Base-by-base conservation (phyloP, 768 basidiomycete genomes). In the Tylopilus felleus region DNA sequence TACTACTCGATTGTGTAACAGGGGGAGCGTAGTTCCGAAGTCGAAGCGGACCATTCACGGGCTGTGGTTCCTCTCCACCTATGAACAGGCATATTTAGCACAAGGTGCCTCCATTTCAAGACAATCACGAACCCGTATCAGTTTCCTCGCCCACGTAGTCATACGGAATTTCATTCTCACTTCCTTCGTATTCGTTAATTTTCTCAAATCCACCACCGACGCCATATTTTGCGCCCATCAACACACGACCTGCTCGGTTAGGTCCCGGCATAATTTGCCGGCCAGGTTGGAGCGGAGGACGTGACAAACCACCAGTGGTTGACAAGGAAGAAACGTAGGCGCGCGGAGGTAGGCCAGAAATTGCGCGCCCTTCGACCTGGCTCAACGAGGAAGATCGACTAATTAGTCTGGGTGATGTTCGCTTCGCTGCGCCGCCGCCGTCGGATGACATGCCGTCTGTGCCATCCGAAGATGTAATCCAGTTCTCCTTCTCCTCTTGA, bases 201-300 rank as follows among this genome's bases (percentile, higher is more conserved):
- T 78, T 76, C 58, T 82, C 81, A 46, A 80, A 73, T 27, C 72
- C 69, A 17, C 64, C 53, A 28, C 61, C 53, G 4, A 46, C 53
- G 35, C 72, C 69, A 41, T 69, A 71, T 56, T 73, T 71, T 41
- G 59, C 44, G 38, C 59, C 67, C 70, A 80, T 80, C 65, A 80
- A 70, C 12, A 80, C 69, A n/a, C 81, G 74, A 12, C 76, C 80
- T 13, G 79, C 73, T 49, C 81, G 74, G 57, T 63, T 76, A 28
- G 76, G 72, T 22, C 76, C 77, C 2, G 79, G 73, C 38, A 72
- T 63, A 50, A 78, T 74, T 56, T 76, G 78, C 28, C 80, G 47
- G 66, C 72, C 53, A 59, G 69, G 47, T 56, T 73, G 63, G 75
- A 76, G 35, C 64, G 71, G 68, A 66, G 77, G 53, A 66, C 75